Conservation (phyloP, 352 stramenopile genomes). For the Pythium rishiriense region DNA sequence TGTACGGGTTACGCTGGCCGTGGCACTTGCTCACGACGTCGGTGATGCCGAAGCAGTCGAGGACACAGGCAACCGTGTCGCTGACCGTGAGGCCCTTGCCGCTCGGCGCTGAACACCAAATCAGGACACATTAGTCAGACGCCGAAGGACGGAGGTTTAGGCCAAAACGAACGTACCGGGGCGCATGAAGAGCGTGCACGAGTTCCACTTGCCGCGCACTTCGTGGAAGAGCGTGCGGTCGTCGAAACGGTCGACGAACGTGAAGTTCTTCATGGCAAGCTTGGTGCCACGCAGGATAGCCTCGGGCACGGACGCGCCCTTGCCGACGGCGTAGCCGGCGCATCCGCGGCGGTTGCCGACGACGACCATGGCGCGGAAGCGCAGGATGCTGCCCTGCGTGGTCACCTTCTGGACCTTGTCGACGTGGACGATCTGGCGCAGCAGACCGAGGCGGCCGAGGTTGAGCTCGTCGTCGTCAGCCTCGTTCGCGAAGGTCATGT, state of each 20-base stretch:
- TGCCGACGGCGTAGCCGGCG: slow-evolving; percentile 93
- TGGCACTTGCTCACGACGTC: slow-evolving; percentile 92
- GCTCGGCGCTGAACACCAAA: slow-evolving; percentile 37
- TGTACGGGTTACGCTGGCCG: slow-evolving; percentile 94
- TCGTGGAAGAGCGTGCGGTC: slow-evolving; percentile 91
- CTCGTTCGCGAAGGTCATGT: slow-evolving; percentile 69
- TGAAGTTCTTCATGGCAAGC: slow-evolving; percentile 92
- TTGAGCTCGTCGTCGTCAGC: slow-evolving; percentile 66
- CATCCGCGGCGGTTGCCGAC: slow-evolving; percentile 93
- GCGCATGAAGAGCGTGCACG: slow-evolving; percentile 90
- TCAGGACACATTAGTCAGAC: not conserved
- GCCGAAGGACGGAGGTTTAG: not conserved
- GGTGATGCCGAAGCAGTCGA: slow-evolving; percentile 92
- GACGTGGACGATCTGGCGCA: slow-evolving; percentile 83
- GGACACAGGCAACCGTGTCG: slow-evolving; percentile 78
- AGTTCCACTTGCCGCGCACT: slow-evolving; percentile 95
- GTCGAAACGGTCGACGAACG: slow-evolving; percentile 95
- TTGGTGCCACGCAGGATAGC: slow-evolving; percentile 89
- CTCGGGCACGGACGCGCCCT: slow-evolving; percentile 84
- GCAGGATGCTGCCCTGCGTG: slow-evolving; percentile 90
- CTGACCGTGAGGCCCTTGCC: slow-evolving; percentile 78
- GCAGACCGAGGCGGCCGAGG: slow-evolving; percentile 60
- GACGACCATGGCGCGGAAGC: slow-evolving; percentile 92
- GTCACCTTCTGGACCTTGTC: slow-evolving; percentile 89
- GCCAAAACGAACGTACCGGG: slow-evolving; percentile 30